A percentile compares a stretch with the other conserved stretches of the same genome.
Evolutionary conservation across 345 rosid genomes (phyloP).

Genomic region (Turritis glabra): DNA sequence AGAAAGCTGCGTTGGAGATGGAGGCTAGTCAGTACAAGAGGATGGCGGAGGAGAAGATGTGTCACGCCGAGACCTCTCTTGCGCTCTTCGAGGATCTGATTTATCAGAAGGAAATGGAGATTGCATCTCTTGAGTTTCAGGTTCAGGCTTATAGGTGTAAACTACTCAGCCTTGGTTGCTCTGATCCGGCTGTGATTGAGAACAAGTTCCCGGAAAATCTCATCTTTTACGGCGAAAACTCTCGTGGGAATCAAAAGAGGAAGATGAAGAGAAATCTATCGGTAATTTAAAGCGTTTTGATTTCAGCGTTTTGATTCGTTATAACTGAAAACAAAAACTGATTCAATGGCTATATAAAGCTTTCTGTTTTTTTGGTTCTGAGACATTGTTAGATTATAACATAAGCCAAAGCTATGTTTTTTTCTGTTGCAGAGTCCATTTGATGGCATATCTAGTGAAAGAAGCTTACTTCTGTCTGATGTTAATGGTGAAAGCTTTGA

Average conservation of each 20-base stretch:
- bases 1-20: constrained; percentile 74
- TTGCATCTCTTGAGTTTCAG: constrained; percentile 81
- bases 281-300: neutral
- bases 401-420: neutral
- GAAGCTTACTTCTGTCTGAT: constrained; percentile 7
- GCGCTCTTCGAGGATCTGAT: constrained; percentile 71
- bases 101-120: constrained; percentile 82
- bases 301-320: neutral
- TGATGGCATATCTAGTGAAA: constrained; percentile 27
- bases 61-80: constrained; percentile 78
- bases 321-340: constrained; percentile 6
- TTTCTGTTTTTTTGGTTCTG: neutral
- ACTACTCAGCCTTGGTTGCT: constrained; percentile 67
- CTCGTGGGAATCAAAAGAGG: constrained; percentile 19
- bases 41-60: constrained; percentile 77
- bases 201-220: constrained; percentile 49
- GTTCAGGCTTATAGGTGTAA: constrained; percentile 73
- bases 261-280: constrained; percentile 36
- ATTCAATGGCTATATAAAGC: constrained; percentile 15
- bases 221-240: constrained; percentile 35
- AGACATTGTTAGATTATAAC: neutral
- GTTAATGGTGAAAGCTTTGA: constrained; percentile 31
- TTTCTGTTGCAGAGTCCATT: constrained; percentile 36
- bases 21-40: constrained; percentile 92
- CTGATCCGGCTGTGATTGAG: constrained; percentile 53